These are phyloP conservation scores for Mortierella alpina DNA, from an alignment of 192 early-diverging fungal genomes.

Conservation along the genomic window DNA sequence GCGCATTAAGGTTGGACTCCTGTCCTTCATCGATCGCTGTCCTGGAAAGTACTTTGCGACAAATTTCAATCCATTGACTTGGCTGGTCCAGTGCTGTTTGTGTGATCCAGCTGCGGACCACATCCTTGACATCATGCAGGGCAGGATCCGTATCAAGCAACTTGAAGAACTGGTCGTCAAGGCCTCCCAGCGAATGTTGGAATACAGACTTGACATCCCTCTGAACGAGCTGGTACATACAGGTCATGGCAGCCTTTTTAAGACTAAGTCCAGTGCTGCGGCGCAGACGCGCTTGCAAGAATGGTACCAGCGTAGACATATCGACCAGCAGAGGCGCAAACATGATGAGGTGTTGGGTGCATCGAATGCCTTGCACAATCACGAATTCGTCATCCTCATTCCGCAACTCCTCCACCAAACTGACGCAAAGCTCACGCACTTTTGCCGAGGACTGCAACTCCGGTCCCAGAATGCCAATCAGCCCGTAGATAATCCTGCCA, in stretches of 20 bases:
- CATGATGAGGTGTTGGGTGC: constrained; percentile 89
- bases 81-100: constrained; percentile 73
- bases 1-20: constrained; percentile 23
- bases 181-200: constrained; percentile 64
- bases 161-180: constrained; percentile 86
- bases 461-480: constrained; percentile 92
- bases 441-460: constrained; percentile 82
- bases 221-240: constrained; percentile 87
- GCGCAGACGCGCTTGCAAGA: constrained; percentile 77
- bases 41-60: constrained; percentile 81
- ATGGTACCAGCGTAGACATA: constrained; percentile 73
- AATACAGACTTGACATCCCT: constrained; percentile 79
- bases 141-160: constrained; percentile 80
- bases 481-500: constrained; percentile 88
- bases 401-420: constrained; percentile 82
- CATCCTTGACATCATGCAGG: constrained; percentile 67
- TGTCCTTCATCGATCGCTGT: constrained; percentile 59
- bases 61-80: constrained; percentile 85
- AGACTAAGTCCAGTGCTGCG: constrained; percentile 66
- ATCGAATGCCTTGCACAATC: constrained; percentile 85
- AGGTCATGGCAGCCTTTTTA: constrained; percentile 83
- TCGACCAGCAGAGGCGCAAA: constrained; percentile 85
- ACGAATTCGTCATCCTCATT: constrained; percentile 81
- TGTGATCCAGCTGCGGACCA: constrained; percentile 69
- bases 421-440: constrained; percentile 83